Base-by-base conservation (phyloP, 192 early-diverging fungal species). In the Entophlyctis luteolus region DNA sequence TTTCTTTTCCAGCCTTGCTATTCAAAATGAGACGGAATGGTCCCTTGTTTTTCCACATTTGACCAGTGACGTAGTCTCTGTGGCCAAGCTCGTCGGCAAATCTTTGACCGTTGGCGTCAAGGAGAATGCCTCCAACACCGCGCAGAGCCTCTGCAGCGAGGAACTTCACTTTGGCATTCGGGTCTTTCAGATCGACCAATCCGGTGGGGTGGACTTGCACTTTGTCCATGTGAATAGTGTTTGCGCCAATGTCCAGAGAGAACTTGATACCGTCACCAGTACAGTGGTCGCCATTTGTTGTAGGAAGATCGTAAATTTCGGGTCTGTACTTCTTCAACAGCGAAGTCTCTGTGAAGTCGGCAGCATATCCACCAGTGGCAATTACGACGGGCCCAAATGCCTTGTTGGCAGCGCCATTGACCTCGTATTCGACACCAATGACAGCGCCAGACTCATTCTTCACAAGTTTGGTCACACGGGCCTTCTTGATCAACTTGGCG, bases 191-290 rank as follows among this genome's bases (percentile, higher is more conserved):
- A 67, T 92, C 90, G 34, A 97, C 93, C 57, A 95, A 81, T 67
- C 95, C 95, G 33, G 95, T 98, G n/a, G 95, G 95, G 71, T 98
- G 93, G 36, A 98, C 92, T 78, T 98, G 95, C 48, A 98, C 90
- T 77, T 92, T 94, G 62, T 98, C 91, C 86, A 98, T 88, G 80
- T 94, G 92, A 55, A 95, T 88, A 53, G 88, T 85, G 79, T 89
- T 90, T 27, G 86, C 92, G 35, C 93, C 93, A 53, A 87, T 79
- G 8, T 81, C 86, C 25, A 83, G 67, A 38, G 89, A 78, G 85
- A 98, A 89, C 78, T 91, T 91, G 78, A 95, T 87, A 72, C 95
- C 95, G 73, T 98, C 93, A 69, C 93, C 93, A 36, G 93, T 93
- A 62, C 90, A 93, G 86, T 93, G 92, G 71, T 92, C 87, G 65